Percentiles rank a stretch among this genome's conserved stretches.
Evolutionary conservation across 805 yeast species (phyloP).

Genomic region (Ogataea ramenticola): DNA sequence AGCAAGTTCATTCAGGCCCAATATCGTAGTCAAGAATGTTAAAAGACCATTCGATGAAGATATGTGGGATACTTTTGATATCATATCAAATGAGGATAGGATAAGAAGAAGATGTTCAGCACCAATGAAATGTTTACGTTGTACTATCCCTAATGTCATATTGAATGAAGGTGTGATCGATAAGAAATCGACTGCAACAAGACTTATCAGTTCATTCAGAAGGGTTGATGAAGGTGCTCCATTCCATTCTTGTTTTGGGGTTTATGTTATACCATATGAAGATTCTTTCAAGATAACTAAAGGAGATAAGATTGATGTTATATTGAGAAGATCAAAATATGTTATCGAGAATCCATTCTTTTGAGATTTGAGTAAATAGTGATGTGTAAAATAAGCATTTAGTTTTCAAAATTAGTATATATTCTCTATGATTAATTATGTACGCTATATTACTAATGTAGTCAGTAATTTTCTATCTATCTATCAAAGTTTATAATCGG

Average conservation of each 20-base stretch:
- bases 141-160: slow-evolving; percentile 22
- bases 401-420: not conserved
- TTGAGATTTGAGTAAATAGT: slow-evolving; percentile 1
- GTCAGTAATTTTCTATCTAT: too few species aligned
- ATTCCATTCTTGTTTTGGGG: slow-evolving; percentile 19
- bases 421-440: too few species aligned
- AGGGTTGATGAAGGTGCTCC: slow-evolving; percentile 22
- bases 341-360: slow-evolving; percentile 13
- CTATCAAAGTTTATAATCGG: not conserved
- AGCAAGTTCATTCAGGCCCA: slow-evolving; percentile 21
- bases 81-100: slow-evolving; percentile 4
- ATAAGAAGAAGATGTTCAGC: slow-evolving; percentile 13
- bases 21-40: slow-evolving; percentile 13
- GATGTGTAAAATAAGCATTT: too few species aligned
- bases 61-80: slow-evolving; percentile 17
- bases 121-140: slow-evolving; percentile 22
- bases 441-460: too few species aligned
- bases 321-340: slow-evolving; percentile 8
- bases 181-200: slow-evolving; percentile 15
- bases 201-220: slow-evolving; percentile 18
- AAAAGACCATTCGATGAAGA: slow-evolving; percentile 21
- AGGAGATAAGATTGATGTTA: slow-evolving; percentile 21
- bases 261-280: slow-evolving; percentile 20
- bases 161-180: slow-evolving; percentile 14
- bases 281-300: slow-evolving; percentile 8